Evolutionary conservation across 169 alveolate species (phyloP), one percentile per base, ranked within the genome.

Genomic region (Babesia bovis): DNA sequence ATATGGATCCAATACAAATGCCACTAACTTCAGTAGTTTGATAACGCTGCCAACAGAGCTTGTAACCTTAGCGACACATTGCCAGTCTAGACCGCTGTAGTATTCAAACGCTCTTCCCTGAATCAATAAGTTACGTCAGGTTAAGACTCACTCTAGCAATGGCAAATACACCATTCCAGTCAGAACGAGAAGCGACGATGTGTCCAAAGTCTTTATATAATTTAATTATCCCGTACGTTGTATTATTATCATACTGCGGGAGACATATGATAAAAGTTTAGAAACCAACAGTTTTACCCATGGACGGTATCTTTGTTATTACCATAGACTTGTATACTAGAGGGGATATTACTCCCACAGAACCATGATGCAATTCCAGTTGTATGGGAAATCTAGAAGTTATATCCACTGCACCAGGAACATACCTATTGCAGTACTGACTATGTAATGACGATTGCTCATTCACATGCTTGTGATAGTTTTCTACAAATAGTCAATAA

Each of bases 131-230:
- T 1, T 2, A 40, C 33, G 3, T 19, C 25, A n/a, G 33, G 21
- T 26, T 6, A 1, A 17, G 9, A 7, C 70, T 15, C 19, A 77
- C 86, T 40, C 74, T 60, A 19, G 81, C 33, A 3, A 81, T 70
- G 13, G 67, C 88, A 60, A 56, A 81, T 6, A 81, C 88, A 25
- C 84, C 84, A 25, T 63, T 71, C 84, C 83, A 81, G 28, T 81
- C 88, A 3, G 85, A 81, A 66, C 82, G 41, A 2, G 88, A 81
- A 0, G 71, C 51, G 4, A 81, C 56, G 0, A 81, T 58, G 32
- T 71, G 67, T 32, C 88, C 88, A 35, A 81, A 71, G 19, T n/a
- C 47, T 10, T 61, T 60, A 57, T 65, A 81, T n/a, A 3, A 28
- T 26, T 58, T 66, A 19, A 78, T 69, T n/a, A 36, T 41, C 35